Percentiles rank a stretch among this genome's conserved stretches.
Evolutionary conservation across 106 monocot genomes (phyloP).

Genomic region (Vanilla planifolia): DNA sequence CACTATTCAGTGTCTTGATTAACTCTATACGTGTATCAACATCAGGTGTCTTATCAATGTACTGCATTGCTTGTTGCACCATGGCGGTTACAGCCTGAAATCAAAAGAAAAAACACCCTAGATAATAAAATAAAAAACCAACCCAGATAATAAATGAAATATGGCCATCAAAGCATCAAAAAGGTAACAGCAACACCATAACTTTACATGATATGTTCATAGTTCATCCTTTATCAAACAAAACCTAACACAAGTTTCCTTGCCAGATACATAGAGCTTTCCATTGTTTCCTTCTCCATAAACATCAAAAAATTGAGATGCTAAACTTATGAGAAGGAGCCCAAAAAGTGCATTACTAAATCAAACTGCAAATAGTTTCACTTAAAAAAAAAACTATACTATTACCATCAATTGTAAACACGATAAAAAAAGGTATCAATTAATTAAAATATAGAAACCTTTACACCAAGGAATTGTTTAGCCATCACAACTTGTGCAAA

Average conservation of each 20-base stretch:
- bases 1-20: slow-evolving; percentile 91
- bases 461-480: not conserved
- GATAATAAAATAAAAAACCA: no score
- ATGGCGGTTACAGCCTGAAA: slow-evolving; percentile 91
- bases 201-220: not conserved
- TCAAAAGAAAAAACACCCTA: not conserved
- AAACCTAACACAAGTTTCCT: not conserved
- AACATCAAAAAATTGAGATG: no score
- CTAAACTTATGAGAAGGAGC: no score
- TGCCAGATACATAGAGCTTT: no score
- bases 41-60: slow-evolving; percentile 91
- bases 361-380: no score
- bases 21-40: slow-evolving; percentile 80
- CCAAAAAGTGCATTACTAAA: no score
- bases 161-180: not conserved
- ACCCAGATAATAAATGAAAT: not conserved
- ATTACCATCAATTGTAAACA: slow-evolving; percentile 1
- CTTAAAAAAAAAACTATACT: no score
- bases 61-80: slow-evolving; percentile 99
- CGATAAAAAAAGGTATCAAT: not conserved
- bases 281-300: no score
- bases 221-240: not conserved
- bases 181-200: not conserved
- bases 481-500: not conserved
- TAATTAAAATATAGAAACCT: not conserved